phyloP scores from a whole-genome alignment of 441 rosid genomes.

The Aleurites moluccanus region DNA sequence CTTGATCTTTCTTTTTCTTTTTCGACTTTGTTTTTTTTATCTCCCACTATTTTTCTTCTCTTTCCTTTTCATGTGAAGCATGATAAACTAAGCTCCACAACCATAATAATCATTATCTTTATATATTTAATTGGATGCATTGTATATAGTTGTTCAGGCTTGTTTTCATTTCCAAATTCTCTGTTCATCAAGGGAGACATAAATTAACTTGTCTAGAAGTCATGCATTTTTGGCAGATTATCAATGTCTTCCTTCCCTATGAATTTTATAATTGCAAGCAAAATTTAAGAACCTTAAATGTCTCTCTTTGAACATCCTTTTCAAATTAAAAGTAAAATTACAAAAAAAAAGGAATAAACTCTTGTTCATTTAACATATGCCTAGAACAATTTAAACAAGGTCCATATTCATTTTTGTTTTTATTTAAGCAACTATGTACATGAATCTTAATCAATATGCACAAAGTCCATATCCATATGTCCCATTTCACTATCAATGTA shows the following conservation, averaged over 20 bases:
- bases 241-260: constrained; percentile 1
- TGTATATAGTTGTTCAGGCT: background rate
- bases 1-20: no score
- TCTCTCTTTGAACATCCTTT: background rate
- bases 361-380: background rate
- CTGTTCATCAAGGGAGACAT: background rate
- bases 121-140: background rate
- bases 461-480: background rate
- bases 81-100: background rate
- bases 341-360: background rate
- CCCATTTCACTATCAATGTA: background rate
- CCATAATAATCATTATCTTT: background rate
- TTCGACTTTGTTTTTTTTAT: no score
- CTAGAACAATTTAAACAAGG: background rate
- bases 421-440: constrained; percentile 3
- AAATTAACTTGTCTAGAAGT: no score
- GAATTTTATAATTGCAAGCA: background rate
- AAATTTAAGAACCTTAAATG: background rate
- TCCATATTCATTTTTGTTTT: constrained; percentile 5
- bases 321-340: background rate
- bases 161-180: background rate
- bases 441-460: background rate
- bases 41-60: no score
- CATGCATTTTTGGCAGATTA: constrained; percentile 15
- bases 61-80: no score